phyloP scores from a whole-genome alignment of 2,329 filamentous ascomycete species.

The Xylariales sp. region DNA sequence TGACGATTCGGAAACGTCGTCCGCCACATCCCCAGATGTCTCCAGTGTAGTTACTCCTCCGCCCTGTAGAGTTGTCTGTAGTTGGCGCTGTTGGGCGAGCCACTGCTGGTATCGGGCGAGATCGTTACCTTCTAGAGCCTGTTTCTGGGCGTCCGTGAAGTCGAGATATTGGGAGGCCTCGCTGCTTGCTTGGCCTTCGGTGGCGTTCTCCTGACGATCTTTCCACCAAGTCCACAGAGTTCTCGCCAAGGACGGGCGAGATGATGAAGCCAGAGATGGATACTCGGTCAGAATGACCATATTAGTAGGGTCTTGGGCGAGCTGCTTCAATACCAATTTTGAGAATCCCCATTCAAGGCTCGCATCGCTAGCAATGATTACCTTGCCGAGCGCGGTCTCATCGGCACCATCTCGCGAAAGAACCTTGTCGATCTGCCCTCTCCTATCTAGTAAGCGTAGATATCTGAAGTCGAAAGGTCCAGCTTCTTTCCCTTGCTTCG shows the following conservation, averaged over 20 bases:
- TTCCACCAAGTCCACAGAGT: conserved; percentile 86
- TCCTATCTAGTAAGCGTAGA: conserved; percentile 84
- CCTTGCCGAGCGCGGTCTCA: conserved; percentile 64
- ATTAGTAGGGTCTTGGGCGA: conserved; percentile 83
- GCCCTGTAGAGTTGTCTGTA: conserved; percentile 82
- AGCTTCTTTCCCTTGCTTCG: conserved; percentile 62
- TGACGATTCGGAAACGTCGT: conserved; percentile 87
- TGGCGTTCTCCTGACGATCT: conserved; percentile 65
- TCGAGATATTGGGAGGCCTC: conserved; percentile 69
- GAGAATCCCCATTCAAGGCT: conserved; percentile 97
- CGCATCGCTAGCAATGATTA: conserved; percentile 91
- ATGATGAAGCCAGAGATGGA: conserved; percentile 59
- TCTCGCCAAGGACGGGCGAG: conserved; percentile 70
- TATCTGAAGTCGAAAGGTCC: conserved; percentile 93
- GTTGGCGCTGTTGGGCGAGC: conserved; percentile 85
- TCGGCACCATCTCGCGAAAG: conserved; percentile 60
- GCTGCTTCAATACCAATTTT: conserved; percentile 77
- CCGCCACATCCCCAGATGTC: conserved; percentile 76
- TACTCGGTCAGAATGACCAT: conserved; percentile 88
- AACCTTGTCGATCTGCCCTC: conserved; percentile 80
- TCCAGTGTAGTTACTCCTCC: conserved; percentile 76
- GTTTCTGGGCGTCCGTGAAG: conserved; percentile 69
- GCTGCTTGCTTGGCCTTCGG: conserved; percentile 61
- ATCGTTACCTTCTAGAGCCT: conserved; percentile 79
- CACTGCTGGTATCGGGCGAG: conserved; percentile 89